Evolutionary conservation across 495 filamentous ascomycete species (phyloP).

Genomic region (Halenospora varia): DNA sequence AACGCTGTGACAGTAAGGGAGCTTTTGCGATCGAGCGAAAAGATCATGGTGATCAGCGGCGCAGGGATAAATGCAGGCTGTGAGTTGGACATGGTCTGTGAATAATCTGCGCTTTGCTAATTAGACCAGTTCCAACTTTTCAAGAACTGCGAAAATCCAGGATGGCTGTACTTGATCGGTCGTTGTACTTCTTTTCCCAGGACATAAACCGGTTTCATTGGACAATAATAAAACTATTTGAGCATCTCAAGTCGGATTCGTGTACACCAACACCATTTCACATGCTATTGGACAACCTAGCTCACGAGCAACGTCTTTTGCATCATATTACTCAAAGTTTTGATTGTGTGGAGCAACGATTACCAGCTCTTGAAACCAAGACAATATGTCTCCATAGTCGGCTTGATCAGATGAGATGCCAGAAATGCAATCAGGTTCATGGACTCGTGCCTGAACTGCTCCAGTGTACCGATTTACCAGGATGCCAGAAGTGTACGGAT

Average conservation of each 20-base stretch:
- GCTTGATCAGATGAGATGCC: slow-evolving; percentile 10
- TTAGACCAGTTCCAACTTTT: slow-evolving; percentile 20
- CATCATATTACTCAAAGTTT: slow-evolving; percentile 13
- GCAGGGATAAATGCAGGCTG: slow-evolving; percentile 13
- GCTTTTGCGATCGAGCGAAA: slow-evolving; percentile 20
- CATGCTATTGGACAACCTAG: slow-evolving; percentile 17
- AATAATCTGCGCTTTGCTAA: slow-evolving; percentile 16
- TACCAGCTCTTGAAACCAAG: slow-evolving; percentile 14
- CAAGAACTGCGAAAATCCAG: slow-evolving; percentile 20
- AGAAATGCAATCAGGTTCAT: slow-evolving; percentile 15
- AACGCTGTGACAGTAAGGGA: slow-evolving; percentile 15
- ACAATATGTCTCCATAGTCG: slow-evolving; percentile 15
- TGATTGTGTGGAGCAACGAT: slow-evolving; percentile 10
- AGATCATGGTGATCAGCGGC: slow-evolving; percentile 17
- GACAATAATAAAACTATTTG: slow-evolving; percentile 10
- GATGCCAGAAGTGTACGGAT: slow-evolving; percentile 7
- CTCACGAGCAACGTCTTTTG: slow-evolving; percentile 8
- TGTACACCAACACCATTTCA: slow-evolving; percentile 13
- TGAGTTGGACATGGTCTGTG: slow-evolving; percentile 18
- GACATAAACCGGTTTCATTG: slow-evolving; percentile 17
- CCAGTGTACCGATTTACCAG: slow-evolving; percentile 11
- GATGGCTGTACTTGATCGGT: slow-evolving; percentile 16
- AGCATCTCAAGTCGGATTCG: slow-evolving; percentile 15
- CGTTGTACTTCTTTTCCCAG: slow-evolving; percentile 18
- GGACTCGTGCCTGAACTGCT: slow-evolving; percentile 11